Evolutionary conservation across 2,329 filamentous ascomycete genomes (phyloP), one percentile per base, ranked within the genome.

Genomic region (Zymoseptoria tritici): DNA sequence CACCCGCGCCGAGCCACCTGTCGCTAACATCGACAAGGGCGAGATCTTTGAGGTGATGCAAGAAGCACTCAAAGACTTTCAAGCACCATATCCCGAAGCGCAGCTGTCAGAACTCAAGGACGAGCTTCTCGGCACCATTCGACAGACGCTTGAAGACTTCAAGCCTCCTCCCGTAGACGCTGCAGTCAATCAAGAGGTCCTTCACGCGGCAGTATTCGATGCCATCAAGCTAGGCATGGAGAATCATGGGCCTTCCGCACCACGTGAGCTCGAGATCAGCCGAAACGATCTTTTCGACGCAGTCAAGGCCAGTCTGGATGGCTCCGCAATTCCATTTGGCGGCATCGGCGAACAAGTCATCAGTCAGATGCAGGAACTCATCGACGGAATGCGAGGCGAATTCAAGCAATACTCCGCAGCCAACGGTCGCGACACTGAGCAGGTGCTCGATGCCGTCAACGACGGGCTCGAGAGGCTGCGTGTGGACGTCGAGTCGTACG

Each of bases 21-120:
- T 29, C 71, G 72, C 71, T 20, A 83, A 83, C 24, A 86, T 89
- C 1, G 91, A 87, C 3, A 86, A 89, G 64, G 91, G 95, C 2
- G 91, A 97, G 69, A 88, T 97, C 21, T 88, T 92, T 68, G 82
- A 86, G 54, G 91, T 91, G 31, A 88, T 97, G 11, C 85, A 91
- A n/a, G 88, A 93, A 68, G 91, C 90, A 9, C 78, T 97, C 57
- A 87, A 92, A 72, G 85, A 91, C 70, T 94, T 93, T 70, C 81
- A 83, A 1, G 87, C 90, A 1, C 63, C 60, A 49, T 80, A 84
- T 57, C 81, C 92, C 5, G 84, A 85, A 0, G 84, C 89, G 29
- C 65, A 68, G 20, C 81, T 85, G 0, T 81, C 79, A 7, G 80
- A 93, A 55, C 90, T 91, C 0, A 83, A 88, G 52, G 90, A 96